Evolutionary conservation across 352 stramenopile genomes (phyloP).

Genomic region (Pythium oligandrum): DNA sequence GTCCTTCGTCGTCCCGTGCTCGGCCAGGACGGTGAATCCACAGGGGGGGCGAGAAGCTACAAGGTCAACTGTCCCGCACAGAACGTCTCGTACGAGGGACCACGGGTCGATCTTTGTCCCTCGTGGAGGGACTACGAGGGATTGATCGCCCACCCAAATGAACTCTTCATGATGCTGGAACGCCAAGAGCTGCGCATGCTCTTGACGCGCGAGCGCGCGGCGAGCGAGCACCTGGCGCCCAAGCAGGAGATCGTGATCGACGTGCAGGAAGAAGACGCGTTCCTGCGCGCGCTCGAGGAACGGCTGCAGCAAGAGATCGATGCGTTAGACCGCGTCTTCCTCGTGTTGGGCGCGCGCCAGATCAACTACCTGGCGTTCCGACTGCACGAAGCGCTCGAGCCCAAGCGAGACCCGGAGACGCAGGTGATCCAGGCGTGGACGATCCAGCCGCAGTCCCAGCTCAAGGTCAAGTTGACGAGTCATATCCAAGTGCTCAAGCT

Average conservation of each 20-base stretch:
- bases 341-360: conserved; percentile 64
- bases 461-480: conserved; percentile 64
- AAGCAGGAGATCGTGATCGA: conserved; percentile 44
- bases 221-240: neutral
- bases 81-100: too few species aligned
- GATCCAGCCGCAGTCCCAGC: conserved; percentile 56
- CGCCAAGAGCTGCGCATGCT: neutral
- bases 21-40: neutral
- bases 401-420: conserved; percentile 62
- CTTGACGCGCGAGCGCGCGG: conserved; percentile 1
- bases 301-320: conserved; percentile 54
- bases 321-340: conserved; percentile 39
- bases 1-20: neutral
- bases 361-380: conserved; percentile 64
- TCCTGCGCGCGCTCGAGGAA: conserved; percentile 65
- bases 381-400: conserved; percentile 68
- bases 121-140: conserved; percentile 1
- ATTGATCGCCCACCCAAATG: neutral
- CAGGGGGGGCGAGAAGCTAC: neutral
- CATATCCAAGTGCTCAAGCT: conserved; percentile 86
- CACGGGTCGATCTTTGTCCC: too few species aligned
- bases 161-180: neutral
- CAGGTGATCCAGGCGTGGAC: conserved; percentile 66
- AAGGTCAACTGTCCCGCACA: neutral
- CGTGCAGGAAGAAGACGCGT: conserved; percentile 47